A percentile compares a stretch with the other conserved stretches of the same genome.
phyloP scores from a whole-genome alignment of 257 asterid species.

The Petunia secreta region DNA sequence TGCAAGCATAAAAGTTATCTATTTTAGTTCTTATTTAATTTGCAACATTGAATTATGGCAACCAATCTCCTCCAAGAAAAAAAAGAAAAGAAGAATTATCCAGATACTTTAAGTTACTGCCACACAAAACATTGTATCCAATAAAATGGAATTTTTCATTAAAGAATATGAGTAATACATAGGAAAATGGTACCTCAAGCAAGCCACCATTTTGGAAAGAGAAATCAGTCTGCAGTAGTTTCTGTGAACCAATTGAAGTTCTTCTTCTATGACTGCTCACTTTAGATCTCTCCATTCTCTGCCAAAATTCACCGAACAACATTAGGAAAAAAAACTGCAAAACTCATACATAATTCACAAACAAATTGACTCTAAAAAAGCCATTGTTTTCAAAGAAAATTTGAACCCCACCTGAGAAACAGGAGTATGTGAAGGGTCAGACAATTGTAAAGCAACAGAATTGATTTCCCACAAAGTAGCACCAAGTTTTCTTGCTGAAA shows the following conservation, averaged over 20 bases:
- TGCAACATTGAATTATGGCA: background rate
- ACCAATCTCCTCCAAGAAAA: background rate
- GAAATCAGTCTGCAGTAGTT: conserved; percentile 47
- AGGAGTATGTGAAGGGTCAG: conserved; percentile 63
- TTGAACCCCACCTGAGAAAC: conserved; percentile 70
- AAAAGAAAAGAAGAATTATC: conserved; percentile 3
- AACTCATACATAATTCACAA: conserved; percentile 11
- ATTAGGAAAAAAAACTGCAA: conserved; percentile 19
- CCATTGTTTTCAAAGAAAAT: conserved; percentile 9
- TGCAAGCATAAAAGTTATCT: background rate
- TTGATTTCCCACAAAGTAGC: conserved; percentile 89
- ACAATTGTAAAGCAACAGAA: conserved; percentile 49
- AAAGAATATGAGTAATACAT: background rate
- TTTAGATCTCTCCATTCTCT: conserved; percentile 68
- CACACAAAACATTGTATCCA: background rate
- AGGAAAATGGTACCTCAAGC: conserved; percentile 58
- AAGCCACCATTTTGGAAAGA: conserved; percentile 50
- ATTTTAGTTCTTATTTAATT: background rate
- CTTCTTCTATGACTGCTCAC: conserved; percentile 61
- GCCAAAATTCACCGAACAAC: conserved; percentile 38
- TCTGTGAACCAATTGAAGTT: conserved; percentile 74
- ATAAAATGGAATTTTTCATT: conserved; percentile 3
- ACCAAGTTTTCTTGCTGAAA: conserved; percentile 82
- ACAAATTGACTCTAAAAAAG: conserved; percentile 22
- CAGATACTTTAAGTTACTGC: background rate